phyloP scores from a whole-genome alignment of 345 rosid genomes.

The Cardamine occulta region DNA sequence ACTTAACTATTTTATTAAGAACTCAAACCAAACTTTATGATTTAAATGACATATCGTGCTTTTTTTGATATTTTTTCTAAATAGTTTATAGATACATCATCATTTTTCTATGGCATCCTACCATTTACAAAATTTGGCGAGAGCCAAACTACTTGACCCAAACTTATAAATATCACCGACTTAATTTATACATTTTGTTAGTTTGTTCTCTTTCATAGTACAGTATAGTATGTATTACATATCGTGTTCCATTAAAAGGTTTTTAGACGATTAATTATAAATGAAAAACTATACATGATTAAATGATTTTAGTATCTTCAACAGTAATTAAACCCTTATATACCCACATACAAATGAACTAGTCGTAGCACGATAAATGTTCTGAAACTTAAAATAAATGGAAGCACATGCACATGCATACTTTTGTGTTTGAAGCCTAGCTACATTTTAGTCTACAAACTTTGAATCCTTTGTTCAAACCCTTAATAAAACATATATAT shows the following conservation, averaged over 20 bases:
- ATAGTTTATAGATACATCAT: not conserved
- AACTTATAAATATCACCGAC: too few relatives aligned
- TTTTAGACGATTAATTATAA: not conserved
- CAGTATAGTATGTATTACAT: too few relatives aligned
- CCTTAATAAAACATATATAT: not conserved
- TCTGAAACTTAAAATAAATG: not conserved
- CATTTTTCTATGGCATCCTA: not conserved
- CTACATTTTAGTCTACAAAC: not conserved
- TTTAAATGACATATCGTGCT: too few relatives aligned
- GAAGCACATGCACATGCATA: conserved; percentile 22
- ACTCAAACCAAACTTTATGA: too few relatives aligned
- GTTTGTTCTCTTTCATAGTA: not conserved
- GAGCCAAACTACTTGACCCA: not conserved
- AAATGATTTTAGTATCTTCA: not conserved
- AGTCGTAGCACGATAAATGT: not conserved
- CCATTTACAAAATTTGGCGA: not conserved
- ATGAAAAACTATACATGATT: not conserved
- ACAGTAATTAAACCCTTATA: conserved; percentile 10
- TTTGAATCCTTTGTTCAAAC: not conserved
- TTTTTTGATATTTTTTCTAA: too few relatives aligned
- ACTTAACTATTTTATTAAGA: too few relatives aligned
- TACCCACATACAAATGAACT: conserved; percentile 6
- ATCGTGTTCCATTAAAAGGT: not conserved
- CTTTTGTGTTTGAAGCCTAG: conserved; percentile 1
- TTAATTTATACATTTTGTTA: not conserved